These are phyloP conservation scores for Cercospora brassicicola DNA, from an alignment of 2,329 filamentous ascomycete genomes.

Conservation along the genomic window DNA sequence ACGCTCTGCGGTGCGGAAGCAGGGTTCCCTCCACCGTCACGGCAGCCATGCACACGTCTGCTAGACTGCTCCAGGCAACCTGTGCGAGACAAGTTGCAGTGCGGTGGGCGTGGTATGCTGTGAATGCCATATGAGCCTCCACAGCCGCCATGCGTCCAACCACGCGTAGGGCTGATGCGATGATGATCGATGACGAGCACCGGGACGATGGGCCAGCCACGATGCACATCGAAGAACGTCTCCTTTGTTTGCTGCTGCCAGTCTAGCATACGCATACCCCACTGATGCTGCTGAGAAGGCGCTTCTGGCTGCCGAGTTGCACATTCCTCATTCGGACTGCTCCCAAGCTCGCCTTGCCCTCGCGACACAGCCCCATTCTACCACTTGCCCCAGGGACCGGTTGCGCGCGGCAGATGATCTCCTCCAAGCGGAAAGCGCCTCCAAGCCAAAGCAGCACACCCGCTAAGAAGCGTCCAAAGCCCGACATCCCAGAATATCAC, in stretches of 20 bases:
- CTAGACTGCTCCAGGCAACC: background rate
- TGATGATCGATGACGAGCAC: conserved; percentile 3
- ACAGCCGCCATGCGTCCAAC: background rate
- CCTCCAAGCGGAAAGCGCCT: conserved; percentile 23
- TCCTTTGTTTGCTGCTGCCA: background rate
- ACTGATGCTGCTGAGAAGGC: background rate
- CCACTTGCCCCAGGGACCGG: background rate
- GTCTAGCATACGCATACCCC: background rate
- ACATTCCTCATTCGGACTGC: background rate
- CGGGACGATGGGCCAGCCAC: background rate
- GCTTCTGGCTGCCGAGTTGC: background rate
- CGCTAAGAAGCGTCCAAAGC: conserved; percentile 33
- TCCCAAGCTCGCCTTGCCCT: background rate
- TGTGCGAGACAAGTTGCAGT: background rate
- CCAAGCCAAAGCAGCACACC: conserved; percentile 17
- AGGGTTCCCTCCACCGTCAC: background rate
- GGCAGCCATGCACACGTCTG: background rate
- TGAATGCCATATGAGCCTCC: background rate
- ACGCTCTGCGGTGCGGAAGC: background rate
- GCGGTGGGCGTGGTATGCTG: background rate
- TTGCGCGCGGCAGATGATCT: conserved; percentile 11
- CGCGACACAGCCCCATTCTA: background rate
- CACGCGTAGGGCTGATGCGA: conserved; percentile 3
- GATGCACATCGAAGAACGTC: background rate
- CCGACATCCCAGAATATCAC: conserved; percentile 49